These are phyloP conservation scores for Amanita phalloides DNA, from an alignment of 768 basidiomycete species.

Conservation along the genomic window DNA sequence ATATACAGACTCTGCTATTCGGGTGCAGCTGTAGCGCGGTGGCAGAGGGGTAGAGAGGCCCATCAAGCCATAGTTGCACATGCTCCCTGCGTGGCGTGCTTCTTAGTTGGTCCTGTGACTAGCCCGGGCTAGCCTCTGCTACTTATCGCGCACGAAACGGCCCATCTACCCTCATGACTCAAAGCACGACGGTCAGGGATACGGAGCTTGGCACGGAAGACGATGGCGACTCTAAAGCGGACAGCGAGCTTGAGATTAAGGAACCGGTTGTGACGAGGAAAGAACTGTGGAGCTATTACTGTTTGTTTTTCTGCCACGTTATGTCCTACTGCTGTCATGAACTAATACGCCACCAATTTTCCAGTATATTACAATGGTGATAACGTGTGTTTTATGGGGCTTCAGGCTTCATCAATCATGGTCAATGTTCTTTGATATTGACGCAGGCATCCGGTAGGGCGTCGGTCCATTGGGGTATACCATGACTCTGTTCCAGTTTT, in stretches of 20 bases:
- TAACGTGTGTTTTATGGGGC: slow-evolving; percentile 35
- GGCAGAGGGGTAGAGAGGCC: no score
- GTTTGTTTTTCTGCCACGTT: slow-evolving; percentile 19
- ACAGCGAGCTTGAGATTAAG: slow-evolving; percentile 15
- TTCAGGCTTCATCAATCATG: not conserved
- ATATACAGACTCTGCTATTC: no score
- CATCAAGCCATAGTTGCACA: no score
- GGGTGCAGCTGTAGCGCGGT: no score
- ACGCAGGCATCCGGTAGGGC: slow-evolving; percentile 28
- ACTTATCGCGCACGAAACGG: no score
- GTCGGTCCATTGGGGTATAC: slow-evolving; percentile 61
- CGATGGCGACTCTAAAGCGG: not conserved
- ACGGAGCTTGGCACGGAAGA: no score
- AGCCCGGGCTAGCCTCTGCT: no score
- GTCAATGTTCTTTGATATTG: not conserved
- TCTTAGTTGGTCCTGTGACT: no score
- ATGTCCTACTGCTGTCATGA: not conserved
- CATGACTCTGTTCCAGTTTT: slow-evolving; percentile 64
- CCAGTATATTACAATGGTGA: slow-evolving; percentile 77
- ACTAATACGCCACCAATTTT: not conserved
- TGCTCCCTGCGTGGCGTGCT: no score
- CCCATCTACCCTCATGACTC: no score
- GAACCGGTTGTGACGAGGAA: slow-evolving; percentile 63
- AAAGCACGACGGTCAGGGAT: no score
- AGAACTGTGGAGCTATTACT: slow-evolving; percentile 76